Conservation (phyloP, 495 filamentous ascomycete genomes). For the Aspergillus sclerotiicarbonarius region DNA sequence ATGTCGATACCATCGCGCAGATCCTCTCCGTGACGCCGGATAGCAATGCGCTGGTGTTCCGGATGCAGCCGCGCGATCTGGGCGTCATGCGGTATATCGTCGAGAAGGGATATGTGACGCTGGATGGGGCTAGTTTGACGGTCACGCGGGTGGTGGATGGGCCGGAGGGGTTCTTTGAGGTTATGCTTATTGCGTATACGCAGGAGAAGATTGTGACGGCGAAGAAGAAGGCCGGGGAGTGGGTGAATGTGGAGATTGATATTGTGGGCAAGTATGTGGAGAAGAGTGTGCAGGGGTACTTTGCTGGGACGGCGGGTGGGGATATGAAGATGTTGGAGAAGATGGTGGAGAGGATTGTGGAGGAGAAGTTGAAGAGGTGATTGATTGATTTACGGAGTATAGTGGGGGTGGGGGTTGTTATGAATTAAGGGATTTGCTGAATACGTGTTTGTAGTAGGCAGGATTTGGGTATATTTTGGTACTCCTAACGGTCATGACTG, state of each 20-base stretch:
- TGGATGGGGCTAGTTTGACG: slow-evolving; percentile 96
- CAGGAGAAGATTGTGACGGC: slow-evolving; percentile 89
- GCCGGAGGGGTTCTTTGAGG: slow-evolving; percentile 83
- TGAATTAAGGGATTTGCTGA: background rate
- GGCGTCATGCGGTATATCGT: slow-evolving; percentile 80
- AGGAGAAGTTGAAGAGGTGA: slow-evolving; percentile 59
- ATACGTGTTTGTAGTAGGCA: too few species aligned
- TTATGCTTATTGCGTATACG: slow-evolving; percentile 99
- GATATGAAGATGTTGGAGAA: slow-evolving; percentile 72
- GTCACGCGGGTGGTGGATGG: slow-evolving; percentile 76
- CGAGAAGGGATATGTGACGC: slow-evolving; percentile 92
- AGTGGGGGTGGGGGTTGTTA: background rate
- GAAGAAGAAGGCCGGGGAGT: slow-evolving; percentile 75
- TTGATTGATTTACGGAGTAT: background rate
- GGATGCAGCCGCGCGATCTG: slow-evolving; percentile 68
- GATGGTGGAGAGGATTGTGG: slow-evolving; percentile 77
- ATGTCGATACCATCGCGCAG: slow-evolving; percentile 84
- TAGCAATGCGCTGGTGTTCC: slow-evolving; percentile 81
- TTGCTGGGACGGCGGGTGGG: slow-evolving; percentile 49
- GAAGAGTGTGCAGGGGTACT: slow-evolving; percentile 72
- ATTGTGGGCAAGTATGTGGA: slow-evolving; percentile 99
- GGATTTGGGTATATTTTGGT: slow-evolving; percentile 6
- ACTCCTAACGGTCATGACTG: background rate
- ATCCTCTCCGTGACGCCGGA: slow-evolving; percentile 70
- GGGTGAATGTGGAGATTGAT: slow-evolving; percentile 96